A percentile compares a stretch with the other conserved stretches of the same genome.
These are phyloP conservation scores for Neofusicoccum parvum DNA, from an alignment of 2,329 filamentous ascomycete species.

Conservation along the genomic window DNA sequence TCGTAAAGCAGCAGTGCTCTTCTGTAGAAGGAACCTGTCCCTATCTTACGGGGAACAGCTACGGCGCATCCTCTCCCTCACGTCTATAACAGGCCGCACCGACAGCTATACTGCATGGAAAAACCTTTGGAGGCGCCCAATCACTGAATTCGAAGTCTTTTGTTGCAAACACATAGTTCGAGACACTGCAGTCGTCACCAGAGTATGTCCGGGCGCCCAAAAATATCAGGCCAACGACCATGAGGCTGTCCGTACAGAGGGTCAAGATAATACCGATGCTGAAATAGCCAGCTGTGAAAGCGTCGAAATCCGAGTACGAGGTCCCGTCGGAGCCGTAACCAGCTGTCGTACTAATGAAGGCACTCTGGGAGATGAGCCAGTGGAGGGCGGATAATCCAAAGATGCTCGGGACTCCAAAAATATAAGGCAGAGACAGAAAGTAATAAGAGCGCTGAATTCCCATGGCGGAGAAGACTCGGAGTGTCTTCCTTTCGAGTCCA, in stretches of 20 bases:
- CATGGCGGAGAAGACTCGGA: conserved; percentile 41
- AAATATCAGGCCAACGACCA: not conserved
- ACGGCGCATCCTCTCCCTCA: not conserved
- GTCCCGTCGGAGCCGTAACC: conserved; percentile 24
- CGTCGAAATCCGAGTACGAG: not conserved
- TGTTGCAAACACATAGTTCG: not conserved
- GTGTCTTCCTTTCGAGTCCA: conserved; percentile 32
- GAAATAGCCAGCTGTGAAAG: not conserved
- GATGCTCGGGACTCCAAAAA: conserved; percentile 41
- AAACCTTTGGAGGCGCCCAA: not conserved
- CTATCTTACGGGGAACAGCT: not conserved
- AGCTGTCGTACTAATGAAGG: conserved; percentile 41
- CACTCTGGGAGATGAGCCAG: conserved; percentile 47
- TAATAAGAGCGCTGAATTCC: conserved; percentile 44
- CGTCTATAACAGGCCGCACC: not conserved
- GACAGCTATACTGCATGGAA: not conserved
- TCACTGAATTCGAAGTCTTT: not conserved
- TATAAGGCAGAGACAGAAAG: conserved; percentile 45
- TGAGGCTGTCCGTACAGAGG: conserved; percentile 10
- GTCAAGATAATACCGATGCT: conserved; percentile 23
- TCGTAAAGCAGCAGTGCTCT: not conserved
- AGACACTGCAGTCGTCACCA: not conserved
- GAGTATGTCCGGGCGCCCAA: not conserved
- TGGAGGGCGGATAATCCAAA: conserved; percentile 38
- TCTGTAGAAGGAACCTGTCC: not conserved